Evolutionary conservation across 495 filamentous ascomycete species (phyloP).

Genomic region (Amphirosellinia nigrospora): DNA sequence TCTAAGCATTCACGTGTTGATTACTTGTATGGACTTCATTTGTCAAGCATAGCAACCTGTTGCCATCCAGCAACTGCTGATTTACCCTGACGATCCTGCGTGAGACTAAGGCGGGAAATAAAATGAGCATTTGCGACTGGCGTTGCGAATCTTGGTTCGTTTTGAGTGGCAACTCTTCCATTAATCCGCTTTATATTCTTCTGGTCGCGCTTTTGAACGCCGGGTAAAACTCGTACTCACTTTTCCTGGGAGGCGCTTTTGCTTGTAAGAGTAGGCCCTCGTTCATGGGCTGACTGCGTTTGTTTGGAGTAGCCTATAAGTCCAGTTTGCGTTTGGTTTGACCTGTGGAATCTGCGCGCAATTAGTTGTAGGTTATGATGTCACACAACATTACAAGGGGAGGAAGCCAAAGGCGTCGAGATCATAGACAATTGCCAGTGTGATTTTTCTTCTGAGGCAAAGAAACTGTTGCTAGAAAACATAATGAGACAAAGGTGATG

Average conservation of each 20-base stretch:
- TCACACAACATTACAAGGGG: constrained; percentile 12
- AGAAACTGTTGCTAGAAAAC: neutral
- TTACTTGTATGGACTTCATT: constrained; percentile 21
- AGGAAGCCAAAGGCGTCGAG: neutral
- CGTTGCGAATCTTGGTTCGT: constrained; percentile 22
- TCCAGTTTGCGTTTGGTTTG: constrained; percentile 33
- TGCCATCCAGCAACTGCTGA: neutral
- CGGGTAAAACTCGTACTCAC: constrained; percentile 1
- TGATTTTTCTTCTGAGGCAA: neutral
- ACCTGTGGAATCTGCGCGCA: constrained; percentile 28
- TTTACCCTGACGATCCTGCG: neutral
- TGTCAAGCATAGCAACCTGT: constrained; percentile 16
- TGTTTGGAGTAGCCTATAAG: constrained; percentile 39
- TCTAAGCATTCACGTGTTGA: constrained; percentile 24
- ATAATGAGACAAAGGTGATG: neutral
- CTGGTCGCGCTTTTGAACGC: neutral
- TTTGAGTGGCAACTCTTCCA: neutral
- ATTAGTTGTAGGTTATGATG: constrained; percentile 25
- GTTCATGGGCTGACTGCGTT: constrained; percentile 31
- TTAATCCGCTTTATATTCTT: constrained; percentile 21
- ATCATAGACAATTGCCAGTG: neutral
- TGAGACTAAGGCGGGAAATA: constrained; percentile 7
- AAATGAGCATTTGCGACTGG: constrained; percentile 23
- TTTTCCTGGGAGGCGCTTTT: constrained; percentile 35
- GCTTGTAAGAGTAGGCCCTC: constrained; percentile 28